phyloP scores from a whole-genome alignment of 164 flowering plant species.

The Magnolia changhungtana region DNA sequence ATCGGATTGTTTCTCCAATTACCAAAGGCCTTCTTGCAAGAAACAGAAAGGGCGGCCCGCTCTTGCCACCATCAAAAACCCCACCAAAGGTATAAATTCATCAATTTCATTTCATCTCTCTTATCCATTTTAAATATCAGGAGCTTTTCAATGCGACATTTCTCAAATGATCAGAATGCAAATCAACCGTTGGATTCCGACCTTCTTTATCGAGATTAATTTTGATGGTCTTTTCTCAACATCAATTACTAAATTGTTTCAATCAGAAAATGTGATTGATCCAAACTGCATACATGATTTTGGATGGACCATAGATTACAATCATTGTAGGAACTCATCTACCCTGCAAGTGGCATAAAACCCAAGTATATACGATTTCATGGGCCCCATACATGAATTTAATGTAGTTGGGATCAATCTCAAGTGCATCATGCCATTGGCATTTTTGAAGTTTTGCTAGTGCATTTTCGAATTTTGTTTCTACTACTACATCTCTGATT shows the following conservation, averaged over 20 bases:
- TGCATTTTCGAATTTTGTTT: neutral
- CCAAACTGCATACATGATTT: no score
- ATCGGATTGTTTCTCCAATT: slow-evolving; percentile 71
- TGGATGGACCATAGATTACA: no score
- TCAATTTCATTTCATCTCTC: neutral
- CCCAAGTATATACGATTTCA: no score
- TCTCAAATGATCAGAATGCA: neutral
- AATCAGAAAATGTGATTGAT: no score
- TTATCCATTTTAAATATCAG: neutral
- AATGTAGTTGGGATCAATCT: no score
- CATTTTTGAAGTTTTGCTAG: neutral
- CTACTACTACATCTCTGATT: neutral
- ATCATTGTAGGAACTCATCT: no score
- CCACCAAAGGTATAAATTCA: slow-evolving; percentile 31
- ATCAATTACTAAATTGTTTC: no score
- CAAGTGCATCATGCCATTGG: neutral
- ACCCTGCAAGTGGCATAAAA: no score
- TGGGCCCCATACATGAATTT: no score
- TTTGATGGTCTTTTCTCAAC: no score
- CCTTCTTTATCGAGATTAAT: no score
- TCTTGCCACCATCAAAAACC: slow-evolving; percentile 41
- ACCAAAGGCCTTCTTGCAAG: slow-evolving; percentile 70
- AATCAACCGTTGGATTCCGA: neutral
- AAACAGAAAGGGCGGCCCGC: slow-evolving; percentile 32
- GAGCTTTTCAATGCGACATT: no score